Evolutionary conservation across 2,329 filamentous ascomycete species (phyloP).

Genomic region (Huntiella savannae): DNA sequence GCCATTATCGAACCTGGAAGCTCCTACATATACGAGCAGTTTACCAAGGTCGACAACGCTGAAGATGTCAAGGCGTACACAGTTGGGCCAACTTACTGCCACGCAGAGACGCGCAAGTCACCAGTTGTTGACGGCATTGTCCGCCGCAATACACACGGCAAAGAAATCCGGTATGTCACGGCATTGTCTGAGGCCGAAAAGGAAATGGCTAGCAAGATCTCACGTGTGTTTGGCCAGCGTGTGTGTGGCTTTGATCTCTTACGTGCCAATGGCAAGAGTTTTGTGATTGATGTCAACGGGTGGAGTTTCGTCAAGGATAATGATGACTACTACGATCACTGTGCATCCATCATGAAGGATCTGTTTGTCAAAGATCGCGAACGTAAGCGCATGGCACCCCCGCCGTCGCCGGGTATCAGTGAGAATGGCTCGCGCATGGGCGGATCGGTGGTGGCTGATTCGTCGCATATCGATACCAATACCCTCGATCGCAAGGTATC

Average conservation of each 20-base stretch:
- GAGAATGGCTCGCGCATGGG: slow-evolving; percentile 15
- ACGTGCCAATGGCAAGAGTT: slow-evolving; percentile 73
- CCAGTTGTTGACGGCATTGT: slow-evolving; percentile 94
- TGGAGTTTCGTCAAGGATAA: slow-evolving; percentile 99
- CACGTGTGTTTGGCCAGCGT: slow-evolving; percentile 76
- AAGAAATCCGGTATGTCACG: slow-evolving; percentile 91
- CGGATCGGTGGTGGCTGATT: background rate
- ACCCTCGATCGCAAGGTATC: background rate
- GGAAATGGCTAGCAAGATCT: slow-evolving; percentile 74
- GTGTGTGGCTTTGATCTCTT: slow-evolving; percentile 94
- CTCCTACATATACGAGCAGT: slow-evolving; percentile 95
- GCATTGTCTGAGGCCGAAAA: slow-evolving; percentile 63
- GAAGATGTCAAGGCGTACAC: slow-evolving; percentile 99
- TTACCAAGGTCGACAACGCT: slow-evolving; percentile 87
- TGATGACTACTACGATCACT: slow-evolving; percentile 92
- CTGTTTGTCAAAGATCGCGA: slow-evolving; percentile 71
- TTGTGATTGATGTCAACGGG: slow-evolving; percentile 95
- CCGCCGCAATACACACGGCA: slow-evolving; percentile 87
- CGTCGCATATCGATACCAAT: background rate
- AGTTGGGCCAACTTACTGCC: slow-evolving; percentile 79
- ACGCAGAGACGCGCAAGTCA: slow-evolving; percentile 92
- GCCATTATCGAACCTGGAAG: slow-evolving; percentile 61
- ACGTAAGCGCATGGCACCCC: slow-evolving; percentile 35
- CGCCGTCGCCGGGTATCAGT: slow-evolving; percentile 29
- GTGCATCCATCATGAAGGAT: slow-evolving; percentile 65